Percentiles rank a stretch among this genome's conserved stretches.
Evolutionary conservation across 75 land plant species (phyloP).

Genomic region (Sequoia sempervirens): DNA sequence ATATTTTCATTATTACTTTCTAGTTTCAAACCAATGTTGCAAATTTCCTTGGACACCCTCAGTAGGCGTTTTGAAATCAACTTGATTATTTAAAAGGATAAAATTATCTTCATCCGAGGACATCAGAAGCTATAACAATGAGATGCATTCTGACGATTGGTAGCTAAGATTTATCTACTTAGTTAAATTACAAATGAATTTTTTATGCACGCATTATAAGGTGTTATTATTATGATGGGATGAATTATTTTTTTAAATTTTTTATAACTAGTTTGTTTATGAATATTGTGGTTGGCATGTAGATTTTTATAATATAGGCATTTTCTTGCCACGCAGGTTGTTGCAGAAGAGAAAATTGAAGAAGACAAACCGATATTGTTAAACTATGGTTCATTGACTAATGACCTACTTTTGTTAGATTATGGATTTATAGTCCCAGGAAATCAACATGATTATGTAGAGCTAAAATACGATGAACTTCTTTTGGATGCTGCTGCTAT

Average conservation of each 20-base stretch:
- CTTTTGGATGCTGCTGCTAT: conserved; percentile 82
- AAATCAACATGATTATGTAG: conserved; percentile 81
- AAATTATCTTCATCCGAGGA: neutral
- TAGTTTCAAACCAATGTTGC: neutral
- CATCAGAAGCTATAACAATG: neutral
- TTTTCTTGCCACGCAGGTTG: conserved; percentile 47
- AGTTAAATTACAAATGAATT: neutral
- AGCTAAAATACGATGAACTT: conserved; percentile 67
- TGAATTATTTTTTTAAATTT: neutral
- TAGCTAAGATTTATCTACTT: neutral
- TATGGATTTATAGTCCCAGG: conserved; percentile 86
- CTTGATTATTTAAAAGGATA: neutral
- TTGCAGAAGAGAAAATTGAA: conserved; percentile 57
- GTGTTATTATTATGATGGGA: neutral
- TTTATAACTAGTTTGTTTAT: neutral
- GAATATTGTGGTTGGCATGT: neutral
- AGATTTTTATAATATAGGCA: neutral
- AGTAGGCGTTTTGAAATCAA: neutral
- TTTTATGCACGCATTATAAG: neutral
- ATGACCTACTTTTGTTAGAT: conserved; percentile 82
- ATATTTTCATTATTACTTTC: neutral
- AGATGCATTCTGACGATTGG: neutral
- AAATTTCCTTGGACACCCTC: neutral
- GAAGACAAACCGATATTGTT: conserved; percentile 42
- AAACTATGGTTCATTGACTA: conserved; percentile 74